Evolutionary conservation across 306 rosid species (phyloP), one percentile per base, ranked within the genome.

Genomic region (Trifolium pratense): DNA sequence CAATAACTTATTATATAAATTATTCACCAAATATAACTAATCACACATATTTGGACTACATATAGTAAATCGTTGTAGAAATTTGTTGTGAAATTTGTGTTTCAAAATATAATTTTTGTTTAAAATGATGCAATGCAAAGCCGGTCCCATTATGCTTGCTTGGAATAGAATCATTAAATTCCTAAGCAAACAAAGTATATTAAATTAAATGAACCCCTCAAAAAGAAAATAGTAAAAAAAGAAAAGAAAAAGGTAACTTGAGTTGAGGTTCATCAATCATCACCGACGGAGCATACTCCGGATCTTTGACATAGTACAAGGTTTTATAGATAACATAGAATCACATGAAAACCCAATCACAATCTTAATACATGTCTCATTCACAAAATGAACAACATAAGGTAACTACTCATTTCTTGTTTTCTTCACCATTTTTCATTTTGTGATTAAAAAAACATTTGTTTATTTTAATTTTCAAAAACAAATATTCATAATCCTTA

Each of bases 261-360:
- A 29, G 26, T 42, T 68, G 40, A 59, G 56, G 25, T 43, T 75
- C 49, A 43, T 13, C 49, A 43, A 43, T 43, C 80, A 61, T 70
- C 72, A 26, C 72, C 15, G 63, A 62, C 59, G 66, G 72, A 78
- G 73, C 69, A 72, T 45, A 45, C 61, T 79, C 53, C 74, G 82
- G 82, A 72, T 79, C 75, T 66, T 66, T 64, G n/a, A 43, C 55
- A 43, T 4, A n/a, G 20, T 43, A 55, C 67, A 42, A 65, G 7
- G 42, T 63, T 73, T 40, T 51, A 71, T 61, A 40, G 51, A 52
- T 52, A 6, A 52, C 26, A 52, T 4, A n/a, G 15, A 17, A n/a
- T 52, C 13, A 3, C 40, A 29, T 29, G 31, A 55, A 78, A 64
- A 31, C 8, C 9, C 31, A 42, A 53, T 5, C 63, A 72, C 62